Evolutionary conservation across 148 eudicot species (phyloP), one percentile per base, ranked within the genome.

Genomic region (Vaccinium macrocarpon): DNA sequence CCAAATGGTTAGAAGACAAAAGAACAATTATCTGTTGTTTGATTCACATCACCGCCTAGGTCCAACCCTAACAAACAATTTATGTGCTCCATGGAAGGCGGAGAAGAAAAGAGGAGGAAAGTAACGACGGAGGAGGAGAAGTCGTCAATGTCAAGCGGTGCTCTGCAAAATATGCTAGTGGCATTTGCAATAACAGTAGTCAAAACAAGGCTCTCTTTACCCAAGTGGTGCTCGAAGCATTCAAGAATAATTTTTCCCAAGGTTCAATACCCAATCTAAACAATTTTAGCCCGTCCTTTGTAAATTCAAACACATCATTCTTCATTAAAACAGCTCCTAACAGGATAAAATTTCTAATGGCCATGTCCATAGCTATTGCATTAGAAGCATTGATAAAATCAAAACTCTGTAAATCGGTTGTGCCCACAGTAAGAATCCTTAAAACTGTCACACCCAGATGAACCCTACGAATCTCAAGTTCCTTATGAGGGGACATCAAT

Each of bases 131-230:
- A 32, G 35, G 35, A 32, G 1, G 35, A 32, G 35, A 32, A 32
- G 35, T 3, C 35, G 35, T 32, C 35, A 1, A 32, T 32, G 35
- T 32, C 35, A 1, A 32, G 35, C 35, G 35, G 35, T 32, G 35
- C 92, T 89, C 99, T 90, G 81, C 98, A 97, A 85, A 95, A 97
- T 74, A 97, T 93, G 86, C 94, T 93, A 82, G 90, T 91, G 48
- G 96, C 85, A 90, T 95, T 95, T 75, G 99, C 90, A 98, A 97
- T 90, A 59, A 97, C 91, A 56, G 98, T 94, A 71, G 99, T 97
- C 87, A 97, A 94, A 81, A 88, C 95, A 86, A 97, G 85, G 56
- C 99, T 98, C 87, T 97, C 99, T 87, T 76, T 97, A n/a, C 94
- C 92, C 89, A 97, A 83, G 49, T 50, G 84, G 57, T 84, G 78